Evolutionary conservation across 306 rosid species (phyloP).

Genomic region (Ziziphus jujuba): DNA sequence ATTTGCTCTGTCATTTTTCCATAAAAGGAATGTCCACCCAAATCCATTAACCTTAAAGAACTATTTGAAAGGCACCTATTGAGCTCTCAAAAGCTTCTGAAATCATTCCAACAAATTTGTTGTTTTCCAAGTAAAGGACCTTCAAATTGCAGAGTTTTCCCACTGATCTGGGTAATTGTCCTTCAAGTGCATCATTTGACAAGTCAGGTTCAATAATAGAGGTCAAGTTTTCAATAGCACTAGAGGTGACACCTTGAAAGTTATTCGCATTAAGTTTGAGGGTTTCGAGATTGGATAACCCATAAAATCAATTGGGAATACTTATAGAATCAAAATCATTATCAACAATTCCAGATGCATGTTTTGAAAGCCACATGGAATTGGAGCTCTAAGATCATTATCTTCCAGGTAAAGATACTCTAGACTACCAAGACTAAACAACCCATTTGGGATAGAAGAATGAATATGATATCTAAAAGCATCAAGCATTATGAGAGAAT

Average conservation of each 20-base stretch:
- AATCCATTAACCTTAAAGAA: too few relatives aligned
- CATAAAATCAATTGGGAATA: conserved; percentile 10
- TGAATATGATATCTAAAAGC: too few relatives aligned
- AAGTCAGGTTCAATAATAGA: not conserved
- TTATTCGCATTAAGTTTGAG: rapidly evolving
- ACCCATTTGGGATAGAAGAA: too few relatives aligned
- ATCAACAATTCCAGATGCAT: rapidly evolving
- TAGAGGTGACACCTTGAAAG: conserved; percentile 4
- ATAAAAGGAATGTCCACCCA: too few relatives aligned
- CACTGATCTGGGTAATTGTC: conserved; percentile 11
- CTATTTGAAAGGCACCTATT: too few relatives aligned
- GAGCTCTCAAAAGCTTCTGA: too few relatives aligned
- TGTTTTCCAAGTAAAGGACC: not conserved
- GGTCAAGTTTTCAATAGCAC: not conserved
- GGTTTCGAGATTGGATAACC: not conserved
- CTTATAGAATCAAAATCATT: conserved; percentile 17
- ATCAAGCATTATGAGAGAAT: too few relatives aligned
- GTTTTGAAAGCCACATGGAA: conserved; percentile 1
- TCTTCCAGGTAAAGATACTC: too few relatives aligned
- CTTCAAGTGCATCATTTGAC: not conserved
- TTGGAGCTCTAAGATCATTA: not conserved
- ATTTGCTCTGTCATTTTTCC: too few relatives aligned
- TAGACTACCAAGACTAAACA: too few relatives aligned
- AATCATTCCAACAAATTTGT: too few relatives aligned
- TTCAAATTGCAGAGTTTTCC: conserved; percentile 20